phyloP scores from a whole-genome alignment of 2,329 filamentous ascomycete species.

The Calonectria pauciramosa region DNA sequence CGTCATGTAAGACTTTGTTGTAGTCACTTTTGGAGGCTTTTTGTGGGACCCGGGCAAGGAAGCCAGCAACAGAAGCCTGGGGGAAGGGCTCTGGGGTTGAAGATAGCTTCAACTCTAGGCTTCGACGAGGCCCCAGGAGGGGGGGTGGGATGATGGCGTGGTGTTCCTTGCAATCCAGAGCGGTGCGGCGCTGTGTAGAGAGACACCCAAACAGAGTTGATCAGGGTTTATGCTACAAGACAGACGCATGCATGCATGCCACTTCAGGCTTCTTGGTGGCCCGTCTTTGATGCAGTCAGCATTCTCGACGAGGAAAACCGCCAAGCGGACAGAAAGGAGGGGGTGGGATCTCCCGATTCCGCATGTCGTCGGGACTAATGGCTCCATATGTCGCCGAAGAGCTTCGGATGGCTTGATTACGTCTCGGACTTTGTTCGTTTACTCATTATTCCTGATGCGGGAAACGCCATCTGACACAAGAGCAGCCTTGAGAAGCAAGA shows the following conservation, averaged over 20 bases:
- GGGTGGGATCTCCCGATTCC: conserved; percentile 28
- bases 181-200: background rate
- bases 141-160: conserved; percentile 13
- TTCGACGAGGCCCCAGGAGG: background rate
- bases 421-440: background rate
- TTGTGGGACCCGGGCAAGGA: conserved; percentile 12
- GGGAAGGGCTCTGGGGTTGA: background rate
- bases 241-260: conserved; percentile 27
- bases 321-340: conserved; percentile 1
- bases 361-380: conserved; percentile 9
- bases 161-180: background rate
- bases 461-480: conserved; percentile 4
- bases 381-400: conserved; percentile 15
- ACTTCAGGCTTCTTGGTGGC: conserved; percentile 10
- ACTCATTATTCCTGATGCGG: background rate
- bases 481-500: background rate
- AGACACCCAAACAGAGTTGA: background rate
- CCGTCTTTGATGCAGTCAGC: conserved; percentile 26
- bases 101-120: background rate
- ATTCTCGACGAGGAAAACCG: conserved; percentile 9
- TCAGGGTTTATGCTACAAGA: conserved; percentile 22
- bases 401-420: conserved; percentile 2
- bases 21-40: background rate
- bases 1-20: conserved; percentile 19
- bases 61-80: background rate